Evolutionary conservation across 139 green algal species (phyloP).

Genomic region (Micractinium sp.): DNA sequence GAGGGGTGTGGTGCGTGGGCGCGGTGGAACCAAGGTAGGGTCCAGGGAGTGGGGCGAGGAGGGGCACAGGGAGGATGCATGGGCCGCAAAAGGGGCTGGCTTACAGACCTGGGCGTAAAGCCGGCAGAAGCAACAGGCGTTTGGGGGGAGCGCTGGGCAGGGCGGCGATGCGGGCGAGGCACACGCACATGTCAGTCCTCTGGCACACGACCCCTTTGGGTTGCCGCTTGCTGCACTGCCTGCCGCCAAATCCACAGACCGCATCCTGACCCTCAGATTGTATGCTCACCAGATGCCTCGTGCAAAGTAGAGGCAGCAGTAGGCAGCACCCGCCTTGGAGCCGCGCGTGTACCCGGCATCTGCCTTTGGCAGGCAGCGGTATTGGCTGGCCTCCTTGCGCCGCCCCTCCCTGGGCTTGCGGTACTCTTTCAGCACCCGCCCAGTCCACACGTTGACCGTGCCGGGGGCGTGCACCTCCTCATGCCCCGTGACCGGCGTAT

Average conservation of each 20-base stretch:
- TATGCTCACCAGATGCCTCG: constrained; percentile 25
- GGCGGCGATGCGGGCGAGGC: background rate
- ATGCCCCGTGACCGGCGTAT: constrained; percentile 33
- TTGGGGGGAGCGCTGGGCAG: too few species aligned
- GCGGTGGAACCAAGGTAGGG: too few species aligned
- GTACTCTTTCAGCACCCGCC: constrained; percentile 28
- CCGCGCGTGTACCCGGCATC: constrained; percentile 70
- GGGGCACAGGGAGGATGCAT: too few species aligned
- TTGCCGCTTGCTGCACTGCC: background rate
- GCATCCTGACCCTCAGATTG: background rate
- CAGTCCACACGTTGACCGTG: constrained; percentile 45
- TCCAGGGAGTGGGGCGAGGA: too few species aligned
- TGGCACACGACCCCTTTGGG: too few species aligned
- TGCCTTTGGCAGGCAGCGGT: constrained; percentile 57
- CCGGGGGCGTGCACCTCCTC: constrained; percentile 32
- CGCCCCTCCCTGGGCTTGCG: constrained; percentile 20
- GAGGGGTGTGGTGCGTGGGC: too few species aligned
- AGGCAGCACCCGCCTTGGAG: constrained; percentile 48
- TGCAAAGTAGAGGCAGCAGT: constrained; percentile 80
- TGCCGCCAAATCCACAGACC: background rate
- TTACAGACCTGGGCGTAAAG: too few species aligned
- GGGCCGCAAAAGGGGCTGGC: too few species aligned
- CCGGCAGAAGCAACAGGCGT: too few species aligned
- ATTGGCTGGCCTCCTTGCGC: constrained; percentile 55
- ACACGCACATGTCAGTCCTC: too few species aligned